phyloP scores from a whole-genome alignment of 163 green algal genomes.

The Chloromonas sp. region DNA sequence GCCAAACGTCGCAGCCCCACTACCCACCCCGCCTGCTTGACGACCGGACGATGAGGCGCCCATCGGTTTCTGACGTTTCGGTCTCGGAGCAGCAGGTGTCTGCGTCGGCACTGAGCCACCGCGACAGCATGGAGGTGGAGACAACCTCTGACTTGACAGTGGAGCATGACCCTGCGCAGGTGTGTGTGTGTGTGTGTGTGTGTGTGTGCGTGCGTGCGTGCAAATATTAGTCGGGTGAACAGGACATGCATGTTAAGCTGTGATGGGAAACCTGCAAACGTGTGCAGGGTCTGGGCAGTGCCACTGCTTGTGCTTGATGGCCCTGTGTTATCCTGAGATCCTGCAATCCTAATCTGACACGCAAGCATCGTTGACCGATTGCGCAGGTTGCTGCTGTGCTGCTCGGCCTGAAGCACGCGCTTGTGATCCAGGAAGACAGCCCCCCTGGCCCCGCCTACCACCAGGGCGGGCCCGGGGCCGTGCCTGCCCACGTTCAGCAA shows the following conservation, averaged over 20 bases:
- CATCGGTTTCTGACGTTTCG: background rate
- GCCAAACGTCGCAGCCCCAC: background rate
- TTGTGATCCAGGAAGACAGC: background rate
- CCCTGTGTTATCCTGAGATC: background rate
- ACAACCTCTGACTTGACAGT: background rate
- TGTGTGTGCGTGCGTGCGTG: background rate
- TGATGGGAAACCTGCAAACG: background rate
- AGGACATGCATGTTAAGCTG: background rate
- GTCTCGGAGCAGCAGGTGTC: background rate
- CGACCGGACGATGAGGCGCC: too few relatives aligned
- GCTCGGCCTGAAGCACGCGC: slow-evolving; percentile 4
- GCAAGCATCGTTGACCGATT: too few relatives aligned
- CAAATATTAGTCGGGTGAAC: background rate
- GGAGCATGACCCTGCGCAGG: background rate
- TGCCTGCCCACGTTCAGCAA: background rate
- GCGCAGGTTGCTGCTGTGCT: slow-evolving; percentile 8
- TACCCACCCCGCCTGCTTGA: too few relatives aligned
- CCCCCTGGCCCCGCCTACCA: background rate
- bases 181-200: background rate
- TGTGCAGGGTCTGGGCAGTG: too few relatives aligned
- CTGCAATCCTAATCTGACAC: too few relatives aligned
- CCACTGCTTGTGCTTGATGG: too few relatives aligned
- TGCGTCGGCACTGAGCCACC: background rate
- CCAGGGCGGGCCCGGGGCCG: too few relatives aligned
- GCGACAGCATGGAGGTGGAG: background rate